Evolutionary conservation across 2,329 filamentous ascomycete genomes (phyloP), one percentile per base, ranked within the genome.

Genomic region (Parasarocladium wereldwijsianum): DNA sequence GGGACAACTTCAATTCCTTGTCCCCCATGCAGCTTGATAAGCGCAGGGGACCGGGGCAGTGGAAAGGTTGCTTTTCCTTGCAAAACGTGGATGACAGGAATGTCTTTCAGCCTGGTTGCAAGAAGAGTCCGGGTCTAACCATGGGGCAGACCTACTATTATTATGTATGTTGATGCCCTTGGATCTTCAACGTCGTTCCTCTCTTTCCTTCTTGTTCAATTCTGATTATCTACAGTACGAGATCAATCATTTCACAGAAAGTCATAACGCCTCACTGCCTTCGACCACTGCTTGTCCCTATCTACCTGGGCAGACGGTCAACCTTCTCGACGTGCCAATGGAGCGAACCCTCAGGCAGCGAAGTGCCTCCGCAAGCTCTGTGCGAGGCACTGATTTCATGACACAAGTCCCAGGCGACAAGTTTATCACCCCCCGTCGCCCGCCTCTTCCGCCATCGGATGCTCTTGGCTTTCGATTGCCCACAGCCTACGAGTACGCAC

Each of bases 91-190:
- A 92, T 53, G 82, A 84, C 34, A 65, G n/a, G 11, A 30, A 33
- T 27, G 22, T 26, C 76, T 36, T 50, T 61, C 28, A 52, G 60
- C 30, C 40, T 36, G 35, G 27, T 12, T 34, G 35, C 26, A 36
- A 60, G 57, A 70, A 83, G 43, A 70, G 70, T 41, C 85, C 85
- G 34, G 86, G 80, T 31, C 65, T 94, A 39, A 90, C 79, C 53
- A 93, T 93, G 81, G 86, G 86, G 25, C 74, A 79, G 36, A 90
- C 78, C 11, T 94, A 94, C 55, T 94, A 87, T 67, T 96, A 93
- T 62, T 94, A 90, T 57, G 84, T 92, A 61, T 57, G 80, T 65
- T 25, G n/a, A n/a, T n/a, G n/a, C 27, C 20, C 27, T 15, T 16
- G 6, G 10, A 32, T 19, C 17, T 34, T 20, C 25, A 14, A 26